A percentile compares a stretch with the other conserved stretches of the same genome.
Conservation (phyloP, 1,284 basidiomycete species). For the Apiotrichum akiyoshidainum region DNA sequence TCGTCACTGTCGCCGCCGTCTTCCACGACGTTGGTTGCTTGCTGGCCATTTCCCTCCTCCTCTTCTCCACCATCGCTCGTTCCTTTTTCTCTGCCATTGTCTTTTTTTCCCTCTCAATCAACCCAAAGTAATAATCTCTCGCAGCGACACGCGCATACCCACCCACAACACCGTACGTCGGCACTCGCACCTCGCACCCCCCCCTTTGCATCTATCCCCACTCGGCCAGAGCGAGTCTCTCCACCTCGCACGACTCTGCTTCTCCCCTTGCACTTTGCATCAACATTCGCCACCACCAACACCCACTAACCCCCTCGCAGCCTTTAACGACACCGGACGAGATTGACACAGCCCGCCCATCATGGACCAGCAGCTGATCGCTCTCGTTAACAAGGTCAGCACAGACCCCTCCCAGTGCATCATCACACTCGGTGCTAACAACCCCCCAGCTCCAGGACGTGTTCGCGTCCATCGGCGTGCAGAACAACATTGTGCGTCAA, state of each 20-base stretch:
- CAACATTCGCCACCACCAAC: not conserved
- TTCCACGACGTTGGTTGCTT: too few relatives aligned
- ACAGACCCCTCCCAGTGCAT: not conserved
- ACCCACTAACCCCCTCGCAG: conserved; percentile 1
- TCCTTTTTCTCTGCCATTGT: too few relatives aligned
- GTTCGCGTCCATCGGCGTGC: conserved; percentile 54
- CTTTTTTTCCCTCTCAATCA: not conserved
- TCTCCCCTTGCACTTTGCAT: not conserved
- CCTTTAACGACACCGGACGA: conserved; percentile 2
- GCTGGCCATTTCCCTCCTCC: too few relatives aligned
- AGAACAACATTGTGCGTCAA: conserved; percentile 50
- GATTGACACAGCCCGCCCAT: conserved; percentile 11
- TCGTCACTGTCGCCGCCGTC: too few relatives aligned
- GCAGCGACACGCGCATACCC: not conserved
- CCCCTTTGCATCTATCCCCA: too few relatives aligned
- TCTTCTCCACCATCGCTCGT: too few relatives aligned
- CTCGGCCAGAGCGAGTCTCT: too few relatives aligned
- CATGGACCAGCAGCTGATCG: conserved; percentile 53
- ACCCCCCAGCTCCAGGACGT: conserved; percentile 54
- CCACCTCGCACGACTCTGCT: not conserved
- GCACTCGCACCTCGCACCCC: not conserved
- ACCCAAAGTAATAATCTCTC: not conserved
- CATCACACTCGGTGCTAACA: conserved; percentile 7
- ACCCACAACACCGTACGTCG: not conserved
- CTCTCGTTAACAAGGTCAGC: conserved; percentile 52